These are phyloP conservation scores for Microcyclospora pomicola DNA, from an alignment of 2,329 filamentous ascomycete genomes.

Conservation along the genomic window DNA sequence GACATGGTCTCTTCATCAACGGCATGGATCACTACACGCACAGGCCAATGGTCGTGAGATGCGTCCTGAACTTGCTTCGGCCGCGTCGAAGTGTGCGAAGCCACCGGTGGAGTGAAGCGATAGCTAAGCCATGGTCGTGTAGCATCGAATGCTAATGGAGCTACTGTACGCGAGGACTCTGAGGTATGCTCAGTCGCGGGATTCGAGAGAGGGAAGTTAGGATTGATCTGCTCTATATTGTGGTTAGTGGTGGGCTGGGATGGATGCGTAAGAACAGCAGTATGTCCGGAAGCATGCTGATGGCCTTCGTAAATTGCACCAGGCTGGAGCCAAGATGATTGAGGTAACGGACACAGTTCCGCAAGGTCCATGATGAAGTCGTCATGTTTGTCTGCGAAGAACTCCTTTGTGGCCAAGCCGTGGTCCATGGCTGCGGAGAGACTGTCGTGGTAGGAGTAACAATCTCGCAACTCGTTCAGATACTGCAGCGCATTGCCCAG, in stretches of 20 bases:
- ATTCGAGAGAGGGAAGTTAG: constrained; percentile 10
- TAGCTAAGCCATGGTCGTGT: constrained; percentile 26
- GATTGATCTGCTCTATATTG: constrained; percentile 21
- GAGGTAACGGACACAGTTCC: constrained; percentile 35
- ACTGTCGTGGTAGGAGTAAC: constrained; percentile 40
- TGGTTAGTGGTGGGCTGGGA: constrained; percentile 6
- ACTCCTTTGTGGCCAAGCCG: constrained; percentile 39
- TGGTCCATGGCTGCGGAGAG: constrained; percentile 39
- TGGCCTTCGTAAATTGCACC: constrained; percentile 48
- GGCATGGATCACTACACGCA: constrained; percentile 51
- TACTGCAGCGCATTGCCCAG: constrained; percentile 49
- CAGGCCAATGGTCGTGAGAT: constrained; percentile 49
- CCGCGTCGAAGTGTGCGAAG: constrained; percentile 1
- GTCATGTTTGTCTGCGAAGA: constrained; percentile 37
- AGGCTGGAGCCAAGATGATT: constrained; percentile 48
- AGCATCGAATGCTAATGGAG: constrained; percentile 14
- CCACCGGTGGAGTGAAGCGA: constrained; percentile 13
- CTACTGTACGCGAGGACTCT: not conserved
- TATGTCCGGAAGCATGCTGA: constrained; percentile 39
- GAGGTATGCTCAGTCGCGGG: constrained; percentile 3
- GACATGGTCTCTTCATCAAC: constrained; percentile 49
- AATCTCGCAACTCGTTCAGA: constrained; percentile 43
- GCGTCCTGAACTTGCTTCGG: constrained; percentile 9
- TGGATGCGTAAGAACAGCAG: constrained; percentile 1
- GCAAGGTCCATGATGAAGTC: constrained; percentile 46